Percentiles rank a stretch among this genome's conserved stretches.
Evolutionary conservation across 495 filamentous ascomycete species (phyloP).

Genomic region (Ascobolus immersus): DNA sequence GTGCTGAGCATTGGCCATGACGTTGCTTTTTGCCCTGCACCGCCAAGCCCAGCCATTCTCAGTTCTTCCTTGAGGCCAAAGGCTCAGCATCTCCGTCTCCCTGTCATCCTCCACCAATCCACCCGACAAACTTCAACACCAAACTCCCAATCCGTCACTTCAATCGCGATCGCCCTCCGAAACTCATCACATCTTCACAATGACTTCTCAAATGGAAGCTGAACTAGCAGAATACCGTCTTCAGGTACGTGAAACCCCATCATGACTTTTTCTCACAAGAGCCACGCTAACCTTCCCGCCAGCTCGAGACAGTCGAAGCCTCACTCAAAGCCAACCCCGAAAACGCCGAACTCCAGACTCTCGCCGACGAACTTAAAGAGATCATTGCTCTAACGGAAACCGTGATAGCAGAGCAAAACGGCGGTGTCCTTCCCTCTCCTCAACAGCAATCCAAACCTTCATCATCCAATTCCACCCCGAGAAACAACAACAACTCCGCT

Average conservation of each 20-base stretch:
- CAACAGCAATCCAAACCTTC: constrained; percentile 42
- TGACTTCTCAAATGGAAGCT: constrained; percentile 39
- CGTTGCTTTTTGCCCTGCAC: no score
- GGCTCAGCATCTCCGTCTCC: no score
- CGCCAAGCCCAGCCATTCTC: no score
- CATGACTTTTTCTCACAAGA: constrained; percentile 3
- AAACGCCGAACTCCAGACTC: constrained; percentile 52
- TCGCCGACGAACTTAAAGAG: constrained; percentile 62
- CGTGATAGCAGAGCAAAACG: constrained; percentile 39
- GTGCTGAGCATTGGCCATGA: no score
- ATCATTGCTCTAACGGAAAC: constrained; percentile 55
- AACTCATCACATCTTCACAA: no score
- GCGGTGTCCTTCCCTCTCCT: constrained; percentile 6
- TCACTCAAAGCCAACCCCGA: constrained; percentile 61
- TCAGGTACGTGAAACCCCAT: constrained; percentile 31
- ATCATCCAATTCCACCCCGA: constrained; percentile 22
- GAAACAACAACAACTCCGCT: constrained; percentile 19
- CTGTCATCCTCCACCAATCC: no score
- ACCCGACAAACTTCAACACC: no score
- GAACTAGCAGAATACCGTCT: constrained; percentile 62
- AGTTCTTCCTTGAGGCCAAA: no score
- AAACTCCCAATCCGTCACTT: no score
- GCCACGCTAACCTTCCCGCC: constrained; percentile 2
- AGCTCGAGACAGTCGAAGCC: constrained; percentile 60
- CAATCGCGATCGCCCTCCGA: no score